Evolutionary conservation across 805 yeast species (phyloP).

Genomic region (Zygosaccharomyces bisporus): DNA sequence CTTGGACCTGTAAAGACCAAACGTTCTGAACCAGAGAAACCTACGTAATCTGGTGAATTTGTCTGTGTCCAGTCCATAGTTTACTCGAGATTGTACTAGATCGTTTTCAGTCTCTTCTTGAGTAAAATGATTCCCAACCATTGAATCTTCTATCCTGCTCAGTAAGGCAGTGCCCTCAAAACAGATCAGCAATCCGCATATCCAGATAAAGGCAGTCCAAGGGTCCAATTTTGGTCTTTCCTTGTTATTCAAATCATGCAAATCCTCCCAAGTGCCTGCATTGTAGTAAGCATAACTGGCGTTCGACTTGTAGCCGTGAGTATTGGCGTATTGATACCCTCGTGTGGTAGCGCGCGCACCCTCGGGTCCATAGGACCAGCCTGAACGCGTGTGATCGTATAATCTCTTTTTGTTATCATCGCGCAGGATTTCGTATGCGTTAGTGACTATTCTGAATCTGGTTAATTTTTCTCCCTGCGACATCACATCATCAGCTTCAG

Average conservation of each 20-base stretch:
- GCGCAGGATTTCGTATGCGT: slow-evolving; percentile 56
- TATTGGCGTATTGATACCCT: slow-evolving; percentile 13
- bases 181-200: slow-evolving; percentile 38
- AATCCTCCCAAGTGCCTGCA: slow-evolving; percentile 65
- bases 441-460: slow-evolving; percentile 52
- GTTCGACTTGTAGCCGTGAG: slow-evolving; percentile 34
- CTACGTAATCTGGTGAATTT: slow-evolving; percentile 51
- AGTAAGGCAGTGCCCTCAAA: slow-evolving; percentile 42
- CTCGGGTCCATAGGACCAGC: slow-evolving; percentile 43
- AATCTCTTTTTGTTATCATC: slow-evolving; percentile 42
- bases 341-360: slow-evolving; percentile 18
- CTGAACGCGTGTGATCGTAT: slow-evolving; percentile 46
- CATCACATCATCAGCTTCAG: slow-evolving; percentile 2
- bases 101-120: slow-evolving; percentile 43
- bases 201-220: slow-evolving; percentile 40
- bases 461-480: slow-evolving; percentile 30
- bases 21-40: slow-evolving; percentile 53
- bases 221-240: slow-evolving; percentile 45
- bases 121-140: slow-evolving; percentile 32
- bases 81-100: slow-evolving; percentile 42
- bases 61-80: slow-evolving; percentile 50
- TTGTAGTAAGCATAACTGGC: slow-evolving; percentile 46
- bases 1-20: slow-evolving; percentile 32
- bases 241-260: slow-evolving; percentile 37
- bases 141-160: slow-evolving; percentile 37